These are phyloP conservation scores for Coemansia interrupta DNA, from an alignment of 192 early-diverging fungal genomes.

Conservation along the genomic window DNA sequence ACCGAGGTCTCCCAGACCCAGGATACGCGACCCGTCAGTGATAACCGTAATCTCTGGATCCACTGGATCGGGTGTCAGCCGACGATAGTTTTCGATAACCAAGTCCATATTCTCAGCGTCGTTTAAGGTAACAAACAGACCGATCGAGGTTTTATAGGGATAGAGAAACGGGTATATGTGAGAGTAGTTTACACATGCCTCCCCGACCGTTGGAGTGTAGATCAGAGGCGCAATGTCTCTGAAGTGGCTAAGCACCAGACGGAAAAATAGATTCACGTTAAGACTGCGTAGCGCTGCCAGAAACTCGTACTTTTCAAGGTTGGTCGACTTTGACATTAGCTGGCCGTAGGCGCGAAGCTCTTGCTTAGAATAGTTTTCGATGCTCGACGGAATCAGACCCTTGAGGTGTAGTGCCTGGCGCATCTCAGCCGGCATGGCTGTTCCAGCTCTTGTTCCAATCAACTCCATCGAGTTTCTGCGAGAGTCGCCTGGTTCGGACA, in stretches of 20 bases:
- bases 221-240: constrained; percentile 70
- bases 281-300: constrained; percentile 70
- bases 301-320: constrained; percentile 79
- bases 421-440: constrained; percentile 45
- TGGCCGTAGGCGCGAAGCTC: constrained; percentile 66
- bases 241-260: constrained; percentile 66
- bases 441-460: constrained; percentile 37
- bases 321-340: constrained; percentile 61
- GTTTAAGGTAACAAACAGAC: constrained; percentile 76
- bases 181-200: constrained; percentile 78
- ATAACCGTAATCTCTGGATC: constrained; percentile 82
- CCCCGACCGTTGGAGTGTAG: constrained; percentile 74
- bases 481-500: constrained; percentile 24
- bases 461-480: constrained; percentile 53
- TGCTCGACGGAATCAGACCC: constrained; percentile 66
- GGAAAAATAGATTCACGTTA: constrained; percentile 76
- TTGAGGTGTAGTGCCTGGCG: constrained; percentile 60
- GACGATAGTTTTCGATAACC: constrained; percentile 72
- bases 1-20: constrained; percentile 91
- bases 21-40: constrained; percentile 86
- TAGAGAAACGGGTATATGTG: constrained; percentile 78
- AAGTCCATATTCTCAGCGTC: constrained; percentile 64
- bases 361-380: constrained; percentile 72
- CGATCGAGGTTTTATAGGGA: constrained; percentile 65
- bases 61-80: constrained; percentile 55